Evolutionary conservation across 2,329 filamentous ascomycete genomes (phyloP).

Genomic region (Diaporthe citriasiana): DNA sequence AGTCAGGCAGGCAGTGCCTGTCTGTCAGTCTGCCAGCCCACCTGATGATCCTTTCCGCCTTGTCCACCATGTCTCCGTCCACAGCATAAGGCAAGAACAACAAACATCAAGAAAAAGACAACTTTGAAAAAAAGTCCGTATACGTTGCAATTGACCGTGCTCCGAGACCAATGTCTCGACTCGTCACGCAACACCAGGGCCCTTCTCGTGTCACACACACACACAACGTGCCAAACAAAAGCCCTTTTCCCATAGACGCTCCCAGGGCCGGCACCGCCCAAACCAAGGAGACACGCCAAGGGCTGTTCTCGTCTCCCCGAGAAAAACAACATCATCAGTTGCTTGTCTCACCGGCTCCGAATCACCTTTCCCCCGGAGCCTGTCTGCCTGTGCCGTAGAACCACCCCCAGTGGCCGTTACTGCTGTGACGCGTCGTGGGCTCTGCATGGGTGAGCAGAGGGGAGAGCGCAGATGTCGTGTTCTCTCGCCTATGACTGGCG

Average conservation of each 20-base stretch:
- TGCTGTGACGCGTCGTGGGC: not conserved
- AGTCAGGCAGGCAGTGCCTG: not conserved
- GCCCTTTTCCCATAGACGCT: not conserved
- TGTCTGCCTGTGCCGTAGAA: not conserved
- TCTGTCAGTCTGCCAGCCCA: not conserved
- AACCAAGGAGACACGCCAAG: not conserved
- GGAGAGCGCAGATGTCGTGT: not conserved
- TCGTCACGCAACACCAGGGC: not conserved
- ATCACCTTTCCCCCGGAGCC: not conserved
- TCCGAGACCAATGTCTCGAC: not conserved
- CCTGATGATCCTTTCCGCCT: not conserved
- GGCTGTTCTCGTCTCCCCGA: no score
- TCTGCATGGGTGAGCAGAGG: not conserved
- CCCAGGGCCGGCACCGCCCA: not conserved
- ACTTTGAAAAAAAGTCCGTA: not conserved
- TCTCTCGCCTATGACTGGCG: constrained; percentile 2
- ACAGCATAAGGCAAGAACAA: constrained; percentile 25
- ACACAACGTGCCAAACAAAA: not conserved
- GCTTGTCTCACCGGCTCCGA: not conserved
- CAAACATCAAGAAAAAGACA: constrained; percentile 1
- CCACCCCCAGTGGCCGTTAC: not conserved
- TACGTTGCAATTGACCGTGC: not conserved
- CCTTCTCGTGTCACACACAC: not conserved
- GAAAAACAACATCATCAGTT: not conserved
- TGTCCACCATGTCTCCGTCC: not conserved